Base-by-base conservation (phyloP, 805 yeast species). In the Ogataea zsoltii region DNA sequence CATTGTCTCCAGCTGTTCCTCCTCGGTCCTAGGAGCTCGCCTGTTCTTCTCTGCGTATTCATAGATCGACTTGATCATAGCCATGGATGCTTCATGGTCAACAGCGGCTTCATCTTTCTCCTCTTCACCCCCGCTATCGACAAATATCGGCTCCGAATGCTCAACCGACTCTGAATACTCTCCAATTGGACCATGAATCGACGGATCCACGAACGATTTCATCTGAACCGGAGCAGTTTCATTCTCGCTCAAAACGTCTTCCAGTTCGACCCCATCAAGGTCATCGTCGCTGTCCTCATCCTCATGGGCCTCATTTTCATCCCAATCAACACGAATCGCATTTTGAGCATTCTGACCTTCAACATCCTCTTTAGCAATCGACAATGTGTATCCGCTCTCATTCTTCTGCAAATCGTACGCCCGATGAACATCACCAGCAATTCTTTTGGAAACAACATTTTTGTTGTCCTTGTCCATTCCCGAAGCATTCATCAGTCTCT, bases 371-470 rank as follows among this genome's bases (percentile, higher is more conserved):
- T 41, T 41, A 5, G 42, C 25, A 30, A 91, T 67, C 0, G 92
- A 80, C 36, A 91, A 65, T 0, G 90, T 80, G 88, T 94, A 91
- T 0, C 97, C 97, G 53, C 82, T 84, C 10, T 84, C 88, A 32
- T 84, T 86, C 52, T 84, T 79, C 16, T 85, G 77, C 41, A 94
- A 73, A 38, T 84, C 77, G 57, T 94, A 94, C 50, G 83, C 83
- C 48, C 82, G 73, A 51, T 85, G 88, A 51, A 77, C 81, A 55
- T 90, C 96, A 32, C 97, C 88, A 0, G 96, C 90, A 4, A 94
- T 79, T 42, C 97, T 72, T 45, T 79, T 67, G 7, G 75, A 69
- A 0, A 73, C 64, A 13, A 65, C 55, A 26, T 53, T 60, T 12
- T 63, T 58, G 11, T 43, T 46, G 12, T 72, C 77, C 33, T 72